Base-by-base conservation (phyloP, 257 asterid genomes). In the Nicotiana undulata region DNA sequence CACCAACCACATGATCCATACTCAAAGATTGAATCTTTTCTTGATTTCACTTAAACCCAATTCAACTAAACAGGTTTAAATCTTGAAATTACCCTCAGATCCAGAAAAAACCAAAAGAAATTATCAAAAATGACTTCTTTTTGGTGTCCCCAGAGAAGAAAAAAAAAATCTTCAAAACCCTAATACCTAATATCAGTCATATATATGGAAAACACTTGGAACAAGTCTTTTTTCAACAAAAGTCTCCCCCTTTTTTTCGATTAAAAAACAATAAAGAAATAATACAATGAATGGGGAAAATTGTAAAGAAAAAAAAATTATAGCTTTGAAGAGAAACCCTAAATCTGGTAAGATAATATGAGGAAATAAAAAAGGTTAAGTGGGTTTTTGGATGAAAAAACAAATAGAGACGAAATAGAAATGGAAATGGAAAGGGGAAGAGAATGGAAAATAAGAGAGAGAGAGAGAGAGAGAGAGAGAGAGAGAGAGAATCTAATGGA, bases 1-100 rank as follows among this genome's bases (percentile, higher is more conserved):
- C 92, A 82, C 97, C 95, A 81, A 94, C 85, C 51, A 91, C 90
- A 81, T 85, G 97, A 91, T 90, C 98, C 98, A 94, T 94, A 13
- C 40, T 87, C 66, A 79, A 65, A 76, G 85, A 66, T 72, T 84
- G 65, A 85, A 72, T 66, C 82, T 59, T 37, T 75, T 76, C 28
- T 31, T n/a, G 78, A 80, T 79, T 81, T 76, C 24, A 66, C 53
- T 63, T 74, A 7, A 53, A 26, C 61, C 78, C 77, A 82, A 76
- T 60, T 65, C 70, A 82, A 53, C 82, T 59, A 66, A 52, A 83
- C 32, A 80, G 17, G 9, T 67, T 67, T n/a, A 66, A 81, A 83
- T 83, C 79, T 56, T 78, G 61, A 22, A 28, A 70, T 31, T 77
- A 77, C 65, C 83, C 37, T 40, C 80, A 83, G 89, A 86, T 86